Conservation (phyloP, 2,329 filamentous ascomycete species). For the Helotiales sp. region DNA sequence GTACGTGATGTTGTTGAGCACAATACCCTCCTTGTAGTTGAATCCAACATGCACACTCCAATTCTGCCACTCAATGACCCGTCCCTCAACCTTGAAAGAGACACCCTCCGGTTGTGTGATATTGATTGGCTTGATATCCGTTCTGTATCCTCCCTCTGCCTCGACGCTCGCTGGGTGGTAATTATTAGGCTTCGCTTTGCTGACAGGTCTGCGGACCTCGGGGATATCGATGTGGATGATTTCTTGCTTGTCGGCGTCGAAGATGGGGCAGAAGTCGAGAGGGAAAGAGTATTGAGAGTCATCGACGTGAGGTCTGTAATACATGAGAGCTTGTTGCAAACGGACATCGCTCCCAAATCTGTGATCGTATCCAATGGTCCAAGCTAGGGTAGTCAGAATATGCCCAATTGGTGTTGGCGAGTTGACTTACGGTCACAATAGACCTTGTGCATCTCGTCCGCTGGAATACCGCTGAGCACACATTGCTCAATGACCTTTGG, state of each 20-base stretch:
- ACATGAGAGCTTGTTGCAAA: constrained; percentile 92
- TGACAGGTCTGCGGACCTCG: constrained; percentile 72
- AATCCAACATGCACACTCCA: constrained; percentile 93
- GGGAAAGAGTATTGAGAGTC: constrained; percentile 90
- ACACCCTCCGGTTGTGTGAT: constrained; percentile 89
- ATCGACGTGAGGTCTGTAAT: constrained; percentile 83
- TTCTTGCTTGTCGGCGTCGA: constrained; percentile 74
- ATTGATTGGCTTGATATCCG: constrained; percentile 80
- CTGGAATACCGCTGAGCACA: constrained; percentile 75
- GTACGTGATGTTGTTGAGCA: constrained; percentile 86
- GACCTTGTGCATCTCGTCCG: constrained; percentile 88
- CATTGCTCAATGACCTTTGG: constrained; percentile 91
- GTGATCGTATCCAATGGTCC: constrained; percentile 95
- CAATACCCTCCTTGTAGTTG: constrained; percentile 90
- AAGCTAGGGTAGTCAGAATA: constrained; percentile 51
- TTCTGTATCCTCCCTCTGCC: constrained; percentile 72
- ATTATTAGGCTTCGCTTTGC: constrained; percentile 70
- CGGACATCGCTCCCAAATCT: constrained; percentile 77
- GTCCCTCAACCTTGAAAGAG: constrained; percentile 75
- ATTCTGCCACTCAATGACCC: constrained; percentile 84
- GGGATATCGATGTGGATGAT: constrained; percentile 64
- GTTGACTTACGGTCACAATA: constrained; percentile 76
- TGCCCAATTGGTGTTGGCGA: background rate
- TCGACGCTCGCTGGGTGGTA: constrained; percentile 76
- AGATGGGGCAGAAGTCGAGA: constrained; percentile 92